Percentiles rank a stretch among this genome's conserved stretches.
Conservation (phyloP, 1,284 basidiomycete genomes). For the Sanghuangporus sanghuang region DNA sequence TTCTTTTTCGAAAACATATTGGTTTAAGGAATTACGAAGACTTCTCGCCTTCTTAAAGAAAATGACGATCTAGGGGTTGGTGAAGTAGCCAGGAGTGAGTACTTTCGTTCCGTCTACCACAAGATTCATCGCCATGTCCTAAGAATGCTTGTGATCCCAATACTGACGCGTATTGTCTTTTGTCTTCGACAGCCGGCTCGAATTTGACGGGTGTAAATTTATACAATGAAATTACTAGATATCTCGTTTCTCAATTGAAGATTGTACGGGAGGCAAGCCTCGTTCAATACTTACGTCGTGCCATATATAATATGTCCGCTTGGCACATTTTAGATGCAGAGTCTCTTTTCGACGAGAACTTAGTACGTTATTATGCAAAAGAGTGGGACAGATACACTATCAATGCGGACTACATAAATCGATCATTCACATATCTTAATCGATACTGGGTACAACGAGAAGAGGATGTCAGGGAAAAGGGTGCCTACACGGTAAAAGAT, state of each 20-base stretch:
- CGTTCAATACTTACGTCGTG: background rate
- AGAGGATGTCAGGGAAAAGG: constrained; percentile 84
- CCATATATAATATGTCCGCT: constrained; percentile 14
- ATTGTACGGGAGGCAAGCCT: constrained; percentile 53
- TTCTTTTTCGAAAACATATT: too few relatives aligned
- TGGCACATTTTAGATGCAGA: constrained; percentile 61
- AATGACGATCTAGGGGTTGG: constrained; percentile 34
- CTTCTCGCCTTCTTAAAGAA: too few relatives aligned
- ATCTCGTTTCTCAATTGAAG: constrained; percentile 79
- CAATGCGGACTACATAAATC: constrained; percentile 94
- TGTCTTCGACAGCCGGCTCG: constrained; percentile 64
- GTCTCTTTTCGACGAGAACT: constrained; percentile 76
- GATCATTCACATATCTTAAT: constrained; percentile 95
- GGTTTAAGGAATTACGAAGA: too few relatives aligned
- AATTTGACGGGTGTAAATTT: constrained; percentile 94
- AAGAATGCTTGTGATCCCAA: background rate
- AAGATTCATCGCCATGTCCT: constrained; percentile 13
- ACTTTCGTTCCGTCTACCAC: constrained; percentile 5
- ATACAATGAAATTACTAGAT: constrained; percentile 84
- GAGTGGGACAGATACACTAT: constrained; percentile 98
- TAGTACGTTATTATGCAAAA: constrained; percentile 86
- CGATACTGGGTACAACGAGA: constrained; percentile 99
- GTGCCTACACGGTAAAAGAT: background rate
- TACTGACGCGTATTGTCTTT: constrained; percentile 20
- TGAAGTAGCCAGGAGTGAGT: constrained; percentile 53